phyloP scores from a whole-genome alignment of 306 rosid species.

The Mucuna pruriens region DNA sequence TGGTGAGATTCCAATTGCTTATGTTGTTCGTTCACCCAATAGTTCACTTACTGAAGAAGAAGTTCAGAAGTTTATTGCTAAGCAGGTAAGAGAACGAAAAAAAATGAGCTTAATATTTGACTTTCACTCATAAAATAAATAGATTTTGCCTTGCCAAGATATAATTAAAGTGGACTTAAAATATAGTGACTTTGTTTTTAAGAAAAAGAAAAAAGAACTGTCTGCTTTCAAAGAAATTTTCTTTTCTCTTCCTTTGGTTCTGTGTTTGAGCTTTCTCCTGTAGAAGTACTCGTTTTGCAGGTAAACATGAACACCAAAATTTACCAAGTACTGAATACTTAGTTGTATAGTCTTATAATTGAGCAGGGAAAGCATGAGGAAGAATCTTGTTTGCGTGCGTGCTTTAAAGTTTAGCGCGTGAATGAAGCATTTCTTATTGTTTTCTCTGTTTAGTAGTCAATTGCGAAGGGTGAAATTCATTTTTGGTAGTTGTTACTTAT shows the following conservation, averaged over 20 bases:
- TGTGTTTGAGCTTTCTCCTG: background rate
- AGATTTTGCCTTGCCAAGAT: background rate
- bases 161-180: background rate
- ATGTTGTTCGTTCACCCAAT: constrained; percentile 65
- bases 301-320: background rate
- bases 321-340: background rate
- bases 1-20: constrained; percentile 85
- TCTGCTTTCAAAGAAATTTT: background rate
- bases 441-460: too few relatives aligned
- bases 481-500: background rate
- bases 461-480: too few relatives aligned
- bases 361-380: background rate
- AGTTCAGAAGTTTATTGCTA: constrained; percentile 58
- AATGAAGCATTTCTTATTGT: background rate
- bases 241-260: background rate
- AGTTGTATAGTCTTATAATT: background rate
- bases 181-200: background rate
- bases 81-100: constrained; percentile 53
- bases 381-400: background rate
- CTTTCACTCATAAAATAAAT: background rate
- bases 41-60: constrained; percentile 71
- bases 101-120: background rate
- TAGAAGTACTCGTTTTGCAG: background rate
- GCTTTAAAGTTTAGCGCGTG: background rate
- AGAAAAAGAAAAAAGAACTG: background rate